A percentile compares a stretch with the other conserved stretches of the same genome.
phyloP scores from a whole-genome alignment of 305 asterid genomes.

The Caryopteris hybrid region DNA sequence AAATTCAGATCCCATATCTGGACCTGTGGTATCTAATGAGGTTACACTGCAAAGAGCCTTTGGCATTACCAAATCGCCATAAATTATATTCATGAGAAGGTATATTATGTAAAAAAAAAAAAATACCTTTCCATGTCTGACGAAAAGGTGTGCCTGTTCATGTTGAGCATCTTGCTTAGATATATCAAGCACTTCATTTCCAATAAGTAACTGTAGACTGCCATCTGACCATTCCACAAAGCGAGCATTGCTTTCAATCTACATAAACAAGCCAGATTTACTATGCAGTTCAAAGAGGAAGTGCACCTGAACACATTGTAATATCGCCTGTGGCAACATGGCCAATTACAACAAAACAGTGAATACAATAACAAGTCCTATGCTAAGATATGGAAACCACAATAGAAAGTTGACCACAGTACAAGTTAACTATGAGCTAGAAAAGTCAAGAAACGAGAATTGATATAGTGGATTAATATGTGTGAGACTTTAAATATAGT shows the following conservation, averaged over 20 bases:
- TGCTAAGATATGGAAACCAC: neutral
- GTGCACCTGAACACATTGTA: no score
- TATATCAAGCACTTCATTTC: slow-evolving; percentile 98
- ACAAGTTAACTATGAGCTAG: neutral
- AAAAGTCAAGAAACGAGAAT: no score
- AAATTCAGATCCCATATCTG: slow-evolving; percentile 1
- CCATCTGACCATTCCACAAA: slow-evolving; percentile 43
- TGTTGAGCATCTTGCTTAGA: slow-evolving; percentile 94
- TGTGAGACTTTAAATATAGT: neutral
- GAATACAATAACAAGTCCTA: neutral
- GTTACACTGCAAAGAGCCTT: neutral
- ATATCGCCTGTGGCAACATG: no score
- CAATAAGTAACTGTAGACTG: slow-evolving; percentile 58
- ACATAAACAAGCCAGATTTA: slow-evolving; percentile 6
- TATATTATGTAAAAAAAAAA: neutral
- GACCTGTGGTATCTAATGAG: neutral
- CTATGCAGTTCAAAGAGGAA: neutral
- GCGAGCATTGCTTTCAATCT: slow-evolving; percentile 37
- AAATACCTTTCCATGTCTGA: slow-evolving; percentile 86
- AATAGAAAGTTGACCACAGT: neutral
- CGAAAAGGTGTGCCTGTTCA: slow-evolving; percentile 91
- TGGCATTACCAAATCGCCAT: neutral
- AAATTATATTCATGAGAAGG: neutral
- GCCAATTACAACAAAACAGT: neutral
- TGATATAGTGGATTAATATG: neutral